Conservation (phyloP, 208 protist genomes). For the Crithidia sp. region DNA sequence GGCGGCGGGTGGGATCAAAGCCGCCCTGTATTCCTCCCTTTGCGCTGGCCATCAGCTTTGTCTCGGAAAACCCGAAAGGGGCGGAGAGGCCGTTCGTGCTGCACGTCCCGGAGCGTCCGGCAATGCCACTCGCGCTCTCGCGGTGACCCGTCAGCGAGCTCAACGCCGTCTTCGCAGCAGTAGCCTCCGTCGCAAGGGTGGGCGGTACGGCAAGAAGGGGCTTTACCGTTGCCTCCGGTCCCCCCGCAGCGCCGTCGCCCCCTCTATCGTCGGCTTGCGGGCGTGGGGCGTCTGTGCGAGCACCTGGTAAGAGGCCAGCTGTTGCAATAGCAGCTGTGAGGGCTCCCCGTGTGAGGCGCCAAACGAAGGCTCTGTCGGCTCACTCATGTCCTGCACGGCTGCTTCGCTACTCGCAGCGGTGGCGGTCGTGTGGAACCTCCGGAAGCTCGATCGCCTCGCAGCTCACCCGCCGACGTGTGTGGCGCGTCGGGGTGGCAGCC, state of each 20-base stretch:
- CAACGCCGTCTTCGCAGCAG: too few relatives aligned
- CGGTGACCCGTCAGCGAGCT: background rate
- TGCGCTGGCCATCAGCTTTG: background rate
- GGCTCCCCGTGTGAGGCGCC: background rate
- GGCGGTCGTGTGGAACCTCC: background rate
- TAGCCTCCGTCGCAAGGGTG: too few relatives aligned
- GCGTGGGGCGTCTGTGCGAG: background rate
- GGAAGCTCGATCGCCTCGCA: conserved; percentile 2
- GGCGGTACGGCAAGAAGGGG: too few relatives aligned
- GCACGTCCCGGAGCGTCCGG: background rate
- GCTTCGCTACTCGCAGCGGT: too few relatives aligned
- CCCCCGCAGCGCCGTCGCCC: background rate
- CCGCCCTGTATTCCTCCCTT: too few relatives aligned
- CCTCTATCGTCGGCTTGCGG: background rate
- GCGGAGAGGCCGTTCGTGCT: conserved; percentile 3
- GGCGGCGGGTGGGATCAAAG: background rate
- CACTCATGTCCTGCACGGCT: background rate
- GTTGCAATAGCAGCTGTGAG: conserved; percentile 6
- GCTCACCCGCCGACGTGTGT: background rate
- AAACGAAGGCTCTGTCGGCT: background rate
- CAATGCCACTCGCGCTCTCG: background rate
- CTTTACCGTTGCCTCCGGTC: too few relatives aligned
- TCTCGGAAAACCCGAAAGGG: background rate
- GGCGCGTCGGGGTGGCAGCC: too few relatives aligned
- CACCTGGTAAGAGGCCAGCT: background rate